Base-by-base conservation (phyloP, 257 asterid species). In the Solanum medicagineum region DNA sequence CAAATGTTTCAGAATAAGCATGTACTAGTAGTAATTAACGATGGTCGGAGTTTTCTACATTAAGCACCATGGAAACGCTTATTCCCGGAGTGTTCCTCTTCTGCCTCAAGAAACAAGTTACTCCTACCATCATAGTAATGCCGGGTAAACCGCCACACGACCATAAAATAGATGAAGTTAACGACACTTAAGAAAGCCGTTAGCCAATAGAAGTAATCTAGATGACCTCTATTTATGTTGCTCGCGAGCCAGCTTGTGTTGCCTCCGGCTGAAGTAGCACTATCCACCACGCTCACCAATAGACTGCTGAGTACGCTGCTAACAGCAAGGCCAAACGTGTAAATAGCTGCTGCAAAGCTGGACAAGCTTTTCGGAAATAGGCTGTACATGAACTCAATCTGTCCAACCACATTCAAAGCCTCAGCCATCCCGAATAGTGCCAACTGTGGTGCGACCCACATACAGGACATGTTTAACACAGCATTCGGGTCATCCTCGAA, bases 391-490 rank as follows among this genome's bases (percentile, higher is more conserved):
- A 80, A 87, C 59, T 87, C 84, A 57, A 84, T 84, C 81, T 81
- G 87, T 19, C 86, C 89, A 19, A 87, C 66, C 19, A 57, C 85
- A 22, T 80, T 80, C 9, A 87, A 36, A 24, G 87, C 87, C 32
- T 87, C 89, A 47, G 87, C 86, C 22, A 87, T 19, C 62, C 87
- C 89, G 2, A 22, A 11, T 9, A 85, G 68, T 44, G 51, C 81
- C 70, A 55, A 29, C 19, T 81, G 86, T 36, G 87, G 89, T 4
- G 63, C 81, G 24, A 87, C 44, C 89, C 89, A 87, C 86, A 87
- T n/a, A 6, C 54, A 84, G 7, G 89, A 85, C 87, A 87, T 60
- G 83, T 81, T 29, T 62, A 87, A 17, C 62, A 87, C 36, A 10
- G 42, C 81, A 0, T 51, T 29, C 0, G 84, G 87, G 71, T 87